Percentiles rank a stretch among this genome's conserved stretches.
These are phyloP conservation scores for Prunus fruticosa DNA, from an alignment of 306 rosid genomes.

Conservation along the genomic window DNA sequence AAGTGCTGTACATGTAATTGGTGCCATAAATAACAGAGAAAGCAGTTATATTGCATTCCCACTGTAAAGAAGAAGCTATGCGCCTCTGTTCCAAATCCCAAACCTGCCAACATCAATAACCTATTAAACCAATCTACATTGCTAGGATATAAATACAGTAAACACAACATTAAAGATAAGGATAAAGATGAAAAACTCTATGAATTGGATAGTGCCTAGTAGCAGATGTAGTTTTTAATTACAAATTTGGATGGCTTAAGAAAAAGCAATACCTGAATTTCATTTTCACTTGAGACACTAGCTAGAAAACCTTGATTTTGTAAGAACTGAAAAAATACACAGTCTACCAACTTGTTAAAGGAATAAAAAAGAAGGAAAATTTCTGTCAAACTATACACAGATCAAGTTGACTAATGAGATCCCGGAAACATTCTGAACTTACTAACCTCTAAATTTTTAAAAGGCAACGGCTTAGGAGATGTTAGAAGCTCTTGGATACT, in stretches of 20 bases:
- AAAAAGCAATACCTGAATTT: slow-evolving; percentile 62
- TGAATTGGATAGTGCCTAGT: neutral
- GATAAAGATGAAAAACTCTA: slow-evolving; percentile 9
- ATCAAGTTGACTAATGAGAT: neutral
- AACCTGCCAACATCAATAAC: slow-evolving; percentile 67
- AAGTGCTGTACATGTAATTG: slow-evolving; percentile 65
- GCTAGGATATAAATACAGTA: slow-evolving; percentile 2
- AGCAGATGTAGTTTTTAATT: neutral
- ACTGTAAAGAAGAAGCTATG: slow-evolving; percentile 63
- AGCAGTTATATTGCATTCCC: slow-evolving; percentile 91
- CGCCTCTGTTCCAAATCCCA: slow-evolving; percentile 84
- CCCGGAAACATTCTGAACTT: neutral
- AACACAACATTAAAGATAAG: slow-evolving; percentile 2
- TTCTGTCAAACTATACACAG: neutral
- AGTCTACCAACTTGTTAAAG: slow-evolving; percentile 5
- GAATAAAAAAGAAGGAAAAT: neutral
- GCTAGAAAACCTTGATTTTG: slow-evolving; percentile 86
- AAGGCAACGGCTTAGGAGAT: slow-evolving; percentile 57
- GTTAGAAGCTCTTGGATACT: slow-evolving; percentile 69
- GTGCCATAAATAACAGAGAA: slow-evolving; percentile 82
- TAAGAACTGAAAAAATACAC: slow-evolving; percentile 57
- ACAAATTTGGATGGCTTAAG: slow-evolving; percentile 3
- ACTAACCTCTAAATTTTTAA: slow-evolving; percentile 75
- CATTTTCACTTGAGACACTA: slow-evolving; percentile 67
- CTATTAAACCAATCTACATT: slow-evolving; percentile 29